phyloP scores from a whole-genome alignment of 352 stramenopile genomes.

The Phytophthora kernoviae region DNA sequence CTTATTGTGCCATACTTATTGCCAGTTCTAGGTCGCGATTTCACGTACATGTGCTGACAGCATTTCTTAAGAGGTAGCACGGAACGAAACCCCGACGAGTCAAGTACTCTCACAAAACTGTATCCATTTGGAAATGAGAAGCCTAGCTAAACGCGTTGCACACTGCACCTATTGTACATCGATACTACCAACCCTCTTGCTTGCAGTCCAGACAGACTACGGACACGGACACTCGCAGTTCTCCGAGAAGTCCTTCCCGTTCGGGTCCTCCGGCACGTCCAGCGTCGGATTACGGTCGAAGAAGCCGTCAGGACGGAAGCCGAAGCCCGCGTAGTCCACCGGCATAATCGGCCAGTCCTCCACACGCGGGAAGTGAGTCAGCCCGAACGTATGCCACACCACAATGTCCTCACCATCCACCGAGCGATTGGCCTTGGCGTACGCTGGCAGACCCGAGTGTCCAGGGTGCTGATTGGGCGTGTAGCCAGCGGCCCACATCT shows the following conservation, averaged over 20 bases:
- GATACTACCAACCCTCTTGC: neutral
- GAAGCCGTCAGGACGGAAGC: conserved; percentile 64
- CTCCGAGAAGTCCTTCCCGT: conserved; percentile 38
- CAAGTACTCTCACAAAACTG: too few species aligned
- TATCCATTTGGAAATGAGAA: too few species aligned
- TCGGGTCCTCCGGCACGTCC: conserved; percentile 42
- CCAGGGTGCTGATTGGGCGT: conserved; percentile 63
- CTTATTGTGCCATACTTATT: too few species aligned
- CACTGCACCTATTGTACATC: neutral
- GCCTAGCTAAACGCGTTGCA: too few species aligned
- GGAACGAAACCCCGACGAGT: too few species aligned
- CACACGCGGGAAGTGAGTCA: conserved; percentile 68
- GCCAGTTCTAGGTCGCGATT: too few species aligned
- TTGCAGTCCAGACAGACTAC: neutral
- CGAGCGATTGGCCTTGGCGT: conserved; percentile 53
- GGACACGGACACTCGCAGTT: conserved; percentile 13
- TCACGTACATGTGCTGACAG: too few species aligned
- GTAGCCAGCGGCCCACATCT: conserved; percentile 71
- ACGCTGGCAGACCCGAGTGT: conserved; percentile 50
- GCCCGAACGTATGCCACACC: conserved; percentile 74
- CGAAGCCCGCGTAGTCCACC: conserved; percentile 69
- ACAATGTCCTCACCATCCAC: conserved; percentile 70
- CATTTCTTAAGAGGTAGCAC: too few species aligned
- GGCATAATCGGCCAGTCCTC: conserved; percentile 83
- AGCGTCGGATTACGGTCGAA: conserved; percentile 61